Evolutionary conservation across 768 basidiomycete species (phyloP), one percentile per base, ranked within the genome.

Genomic region (Neoboletus brunneissimus): DNA sequence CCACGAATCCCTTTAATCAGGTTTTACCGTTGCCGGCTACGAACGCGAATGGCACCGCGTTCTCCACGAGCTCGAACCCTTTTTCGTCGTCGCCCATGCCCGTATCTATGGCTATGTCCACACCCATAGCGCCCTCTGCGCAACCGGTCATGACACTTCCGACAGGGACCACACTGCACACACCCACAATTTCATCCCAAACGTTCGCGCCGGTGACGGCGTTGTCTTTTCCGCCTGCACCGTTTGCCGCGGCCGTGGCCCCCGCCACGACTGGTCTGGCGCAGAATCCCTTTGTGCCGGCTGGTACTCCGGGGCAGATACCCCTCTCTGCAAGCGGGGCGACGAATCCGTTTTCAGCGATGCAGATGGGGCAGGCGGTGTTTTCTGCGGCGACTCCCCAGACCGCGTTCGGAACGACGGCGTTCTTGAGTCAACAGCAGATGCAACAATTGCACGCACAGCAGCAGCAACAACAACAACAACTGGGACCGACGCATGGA

Each of bases 371-470:
- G 7, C 67, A 58, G 27, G 15, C 25, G 1, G 66, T 59, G 13
- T 66, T 65, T 27, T 48, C 63, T 46, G 54, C 58, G 25, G 64
- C 58, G 56, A 67, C 70, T 7, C 69, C 75, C 13, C 76, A 75
- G 40, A 56, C 60, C 13, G 67, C 48, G 12, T 63, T 64, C 49
- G 60, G 54, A 40, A 48, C 58, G 25, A 53, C 58, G 18, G 37
- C 64, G 29, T 58, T 58, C 27, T 27, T 53, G 34, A 57, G 51
- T 55, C 67, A 64, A 25, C 72, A 71, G 18, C 68, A 40, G 25
- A 29, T 13, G 10, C 49, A 40, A 20, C 23, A 40, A 15, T 9
- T 50, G 0, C 15, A 50, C 27, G 7, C 25, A 48, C 48, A 47
- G 29, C 46, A 65, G 43, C 70, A 64, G 54, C 68, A 63, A 20